Conservation (phyloP, 192 early-diverging fungal species). For the Backusella liffmaniae region DNA sequence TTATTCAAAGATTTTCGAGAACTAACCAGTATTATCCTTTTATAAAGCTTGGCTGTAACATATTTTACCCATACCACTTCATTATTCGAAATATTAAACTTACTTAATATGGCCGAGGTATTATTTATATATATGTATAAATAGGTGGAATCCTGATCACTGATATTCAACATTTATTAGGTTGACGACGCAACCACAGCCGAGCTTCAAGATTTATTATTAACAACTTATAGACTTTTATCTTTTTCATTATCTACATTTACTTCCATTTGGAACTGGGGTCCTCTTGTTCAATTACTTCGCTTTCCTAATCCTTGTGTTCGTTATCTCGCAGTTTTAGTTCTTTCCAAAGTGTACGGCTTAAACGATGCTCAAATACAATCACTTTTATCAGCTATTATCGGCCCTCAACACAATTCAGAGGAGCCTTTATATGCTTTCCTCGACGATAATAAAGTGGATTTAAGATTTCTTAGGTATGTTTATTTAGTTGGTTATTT, state of each 20-base stretch:
- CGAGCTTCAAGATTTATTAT: constrained; percentile 41
- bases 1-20: background rate
- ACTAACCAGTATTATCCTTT: constrained; percentile 8
- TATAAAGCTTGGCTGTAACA: constrained; percentile 51
- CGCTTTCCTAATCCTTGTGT: constrained; percentile 36
- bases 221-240: constrained; percentile 53
- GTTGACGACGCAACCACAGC: constrained; percentile 12
- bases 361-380: constrained; percentile 46
- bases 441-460: constrained; percentile 23
- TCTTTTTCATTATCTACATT: constrained; percentile 49
- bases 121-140: too few species aligned
- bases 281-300: constrained; percentile 46
- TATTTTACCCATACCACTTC: constrained; percentile 55
- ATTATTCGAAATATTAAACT: constrained; percentile 48
- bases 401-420: background rate
- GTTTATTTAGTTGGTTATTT: background rate
- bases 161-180: background rate
- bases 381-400: constrained; percentile 5
- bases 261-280: constrained; percentile 54
- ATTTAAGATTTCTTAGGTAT: constrained; percentile 43
- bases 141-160: background rate
- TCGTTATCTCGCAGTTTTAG: constrained; percentile 46
- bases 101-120: background rate
- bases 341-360: constrained; percentile 47
- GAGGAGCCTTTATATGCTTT: constrained; percentile 20